phyloP scores from a whole-genome alignment of 129 eudicot genomes.

The Pulicaria dysenterica region DNA sequence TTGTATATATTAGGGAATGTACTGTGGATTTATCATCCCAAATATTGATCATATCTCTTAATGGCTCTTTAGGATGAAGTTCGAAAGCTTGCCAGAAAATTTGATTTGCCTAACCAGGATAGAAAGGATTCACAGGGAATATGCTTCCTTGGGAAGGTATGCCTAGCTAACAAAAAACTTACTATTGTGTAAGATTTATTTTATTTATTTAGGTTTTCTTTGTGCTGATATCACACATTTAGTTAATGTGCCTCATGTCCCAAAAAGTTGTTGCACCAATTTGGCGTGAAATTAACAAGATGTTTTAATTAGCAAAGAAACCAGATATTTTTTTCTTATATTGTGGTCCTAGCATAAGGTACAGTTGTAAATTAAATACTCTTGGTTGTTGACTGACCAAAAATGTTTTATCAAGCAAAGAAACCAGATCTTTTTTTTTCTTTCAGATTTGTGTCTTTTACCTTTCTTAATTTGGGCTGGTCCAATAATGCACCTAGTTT shows the following conservation, averaged over 20 bases:
- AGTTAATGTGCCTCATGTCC: too few relatives aligned
- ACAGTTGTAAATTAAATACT: not conserved
- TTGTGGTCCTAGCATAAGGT: too few relatives aligned
- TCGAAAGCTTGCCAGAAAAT: conserved; percentile 64
- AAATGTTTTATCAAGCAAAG: not conserved
- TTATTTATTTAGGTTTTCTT: too few relatives aligned
- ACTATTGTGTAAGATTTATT: too few relatives aligned
- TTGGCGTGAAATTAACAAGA: too few relatives aligned
- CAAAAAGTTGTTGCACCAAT: too few relatives aligned
- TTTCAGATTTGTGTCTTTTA: not conserved
- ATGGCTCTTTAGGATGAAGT: conserved; percentile 68
- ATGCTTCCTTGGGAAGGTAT: conserved; percentile 99
- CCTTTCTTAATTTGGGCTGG: not conserved
- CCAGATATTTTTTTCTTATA: too few relatives aligned
- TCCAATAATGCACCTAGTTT: not conserved
- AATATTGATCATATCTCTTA: conserved; percentile 10
- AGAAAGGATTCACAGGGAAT: conserved; percentile 99
- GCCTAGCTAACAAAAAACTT: conserved; percentile 20
- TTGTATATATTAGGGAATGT: not conserved
- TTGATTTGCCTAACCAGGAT: conserved; percentile 83
- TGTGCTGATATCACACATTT: too few relatives aligned
- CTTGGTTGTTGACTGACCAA: not conserved
- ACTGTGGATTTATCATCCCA: conserved; percentile 9
- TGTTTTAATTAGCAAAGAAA: too few relatives aligned
- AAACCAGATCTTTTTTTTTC: not conserved